Evolutionary conservation across 108 stramenopile species (phyloP), one percentile per base, ranked within the genome.

Genomic region (Fragilariopsis cylindrus): DNA sequence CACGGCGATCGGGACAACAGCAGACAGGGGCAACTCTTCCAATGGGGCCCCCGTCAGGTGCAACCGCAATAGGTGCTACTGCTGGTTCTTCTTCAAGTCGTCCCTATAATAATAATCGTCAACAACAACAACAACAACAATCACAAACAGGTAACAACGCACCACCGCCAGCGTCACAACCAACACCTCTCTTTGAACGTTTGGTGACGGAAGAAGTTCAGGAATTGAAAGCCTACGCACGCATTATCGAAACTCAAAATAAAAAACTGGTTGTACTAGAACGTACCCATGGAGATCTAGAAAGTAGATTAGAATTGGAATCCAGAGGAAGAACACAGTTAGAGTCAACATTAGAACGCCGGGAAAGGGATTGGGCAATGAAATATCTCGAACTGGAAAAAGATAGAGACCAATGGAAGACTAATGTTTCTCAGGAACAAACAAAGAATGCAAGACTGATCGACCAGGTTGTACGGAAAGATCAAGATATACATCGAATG

Each of bases 401-500:
- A 62, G 87, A 88, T 12, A 57, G 85, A 16, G 82, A 88, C 69
- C 60, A 78, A 11, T 85, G 78, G 81, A 82, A 84, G 65, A 56
- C 75, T 6, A 47, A 57, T 13, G 82, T 87, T 16, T 48, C 83
- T 56, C 60, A 46, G 5, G 90, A 91, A 65, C 46, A 83, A 73
- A 72, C 66, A 0, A 87, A 85, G 60, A 88, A 87, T 49, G 60
- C 65, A 9, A 67, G 53, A 62, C 79, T 91, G 3, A 52, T 71
- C 40, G 82, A 84, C 46, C 80, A 83, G 56, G 72, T 88, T 15
- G 57, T 63, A 21, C 76, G 85, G 39, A 91, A 91, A 71, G 87
- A 91, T 63, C 75, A 82, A 79, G 90, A 91, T 60, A 86, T 91
- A 48, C 86, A 83, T 57, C 43, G 82, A 21, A 85, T 88, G 79